Conservation (phyloP, 805 yeast genomes). For the Saturnispora gosingensis region DNA sequence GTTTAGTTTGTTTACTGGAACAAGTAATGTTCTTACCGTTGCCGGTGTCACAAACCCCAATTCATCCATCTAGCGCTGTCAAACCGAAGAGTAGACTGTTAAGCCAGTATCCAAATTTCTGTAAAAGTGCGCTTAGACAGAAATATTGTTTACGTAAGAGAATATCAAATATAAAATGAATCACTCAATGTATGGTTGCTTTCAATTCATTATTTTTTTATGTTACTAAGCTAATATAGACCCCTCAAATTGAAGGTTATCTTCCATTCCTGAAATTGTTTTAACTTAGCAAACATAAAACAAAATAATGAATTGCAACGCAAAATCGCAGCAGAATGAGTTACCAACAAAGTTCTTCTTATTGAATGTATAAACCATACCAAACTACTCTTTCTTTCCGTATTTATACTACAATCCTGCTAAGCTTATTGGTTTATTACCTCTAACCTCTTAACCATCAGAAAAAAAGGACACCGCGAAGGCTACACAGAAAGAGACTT, state of each 20-base stretch:
- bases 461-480: neutral
- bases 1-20: conserved; percentile 51
- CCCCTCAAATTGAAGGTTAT: no score
- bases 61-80: conserved; percentile 24
- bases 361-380: no score
- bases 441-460: neutral
- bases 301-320: no score
- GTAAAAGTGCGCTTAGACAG: neutral
- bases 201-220: neutral
- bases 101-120: neutral
- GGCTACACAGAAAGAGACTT: neutral
- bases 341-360: no score
- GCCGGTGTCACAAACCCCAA: conserved; percentile 56
- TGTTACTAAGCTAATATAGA: no score
- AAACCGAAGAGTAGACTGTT: neutral
- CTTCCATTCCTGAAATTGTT: no score
- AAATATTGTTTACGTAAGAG: neutral
- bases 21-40: conserved; percentile 52
- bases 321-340: no score
- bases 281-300: no score
- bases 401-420: neutral
- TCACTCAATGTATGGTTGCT: neutral
- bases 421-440: neutral
- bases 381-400: no score
- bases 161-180: neutral